phyloP scores from a whole-genome alignment of 2,329 filamentous ascomycete genomes.

The Hymenoscyphus salicellus region DNA sequence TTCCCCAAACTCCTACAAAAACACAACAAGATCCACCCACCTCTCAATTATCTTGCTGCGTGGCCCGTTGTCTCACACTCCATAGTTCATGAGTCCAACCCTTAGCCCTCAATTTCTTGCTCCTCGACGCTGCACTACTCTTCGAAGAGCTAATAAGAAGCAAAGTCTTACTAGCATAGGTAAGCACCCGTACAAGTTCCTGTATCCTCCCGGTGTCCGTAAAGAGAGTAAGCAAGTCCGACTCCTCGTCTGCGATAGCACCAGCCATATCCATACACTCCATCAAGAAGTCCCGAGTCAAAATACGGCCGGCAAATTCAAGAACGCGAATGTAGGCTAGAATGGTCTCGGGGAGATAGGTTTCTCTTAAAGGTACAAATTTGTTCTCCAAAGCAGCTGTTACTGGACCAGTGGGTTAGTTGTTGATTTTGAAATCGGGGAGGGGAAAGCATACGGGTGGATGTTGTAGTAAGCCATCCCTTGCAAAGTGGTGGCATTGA shows the following conservation, averaged over 20 bases:
- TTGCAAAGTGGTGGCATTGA: slow-evolving; percentile 60
- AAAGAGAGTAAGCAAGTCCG: slow-evolving; percentile 64
- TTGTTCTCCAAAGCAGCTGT: slow-evolving; percentile 53
- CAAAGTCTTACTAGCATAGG: slow-evolving; percentile 40
- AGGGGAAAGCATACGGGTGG: slow-evolving; percentile 20
- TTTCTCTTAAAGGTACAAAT: slow-evolving; percentile 63
- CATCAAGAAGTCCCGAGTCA: slow-evolving; percentile 73
- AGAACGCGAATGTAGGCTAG: slow-evolving; percentile 80
- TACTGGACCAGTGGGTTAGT: slow-evolving; percentile 17
- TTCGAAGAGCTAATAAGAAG: slow-evolving; percentile 52
- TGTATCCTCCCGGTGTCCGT: slow-evolving; percentile 64
- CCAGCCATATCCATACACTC: slow-evolving; percentile 85
- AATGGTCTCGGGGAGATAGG: slow-evolving; percentile 81
- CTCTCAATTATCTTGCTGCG: not conserved
- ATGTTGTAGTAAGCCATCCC: slow-evolving; percentile 54
- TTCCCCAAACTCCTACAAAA: not conserved
- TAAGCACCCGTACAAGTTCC: slow-evolving; percentile 74
- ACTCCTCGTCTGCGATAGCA: slow-evolving; percentile 67
- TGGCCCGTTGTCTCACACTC: slow-evolving; percentile 35
- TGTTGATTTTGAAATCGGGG: slow-evolving; percentile 1
- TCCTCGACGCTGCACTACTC: slow-evolving; percentile 45
- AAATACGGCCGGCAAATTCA: slow-evolving; percentile 70
- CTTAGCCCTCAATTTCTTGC: slow-evolving; percentile 59
- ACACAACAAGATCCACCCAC: not conserved
- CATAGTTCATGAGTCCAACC: slow-evolving; percentile 64